A percentile compares a stretch with the other conserved stretches of the same genome.
These are phyloP conservation scores for Mycosphaerelloides madeirae DNA, from an alignment of 2,329 filamentous ascomycete genomes.

Conservation along the genomic window DNA sequence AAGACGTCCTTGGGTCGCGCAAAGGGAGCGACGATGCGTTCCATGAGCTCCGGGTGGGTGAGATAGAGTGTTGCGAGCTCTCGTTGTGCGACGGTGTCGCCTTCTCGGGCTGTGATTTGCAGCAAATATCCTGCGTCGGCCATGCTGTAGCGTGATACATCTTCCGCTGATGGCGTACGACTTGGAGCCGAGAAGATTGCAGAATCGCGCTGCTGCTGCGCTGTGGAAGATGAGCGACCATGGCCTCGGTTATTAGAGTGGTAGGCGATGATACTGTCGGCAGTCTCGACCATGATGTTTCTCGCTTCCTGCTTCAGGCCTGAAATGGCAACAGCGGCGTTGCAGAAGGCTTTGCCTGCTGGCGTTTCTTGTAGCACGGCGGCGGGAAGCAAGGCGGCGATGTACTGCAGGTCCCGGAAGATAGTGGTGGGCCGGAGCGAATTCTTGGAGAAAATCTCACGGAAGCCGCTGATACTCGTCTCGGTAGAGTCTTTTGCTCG, in stretches of 20 bases:
- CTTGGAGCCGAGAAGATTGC: slow-evolving; percentile 28
- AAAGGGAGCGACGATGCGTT: slow-evolving; percentile 74
- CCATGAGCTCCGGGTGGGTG: slow-evolving; percentile 79
- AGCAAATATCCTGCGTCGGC: slow-evolving; percentile 83
- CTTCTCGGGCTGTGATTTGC: slow-evolving; percentile 90
- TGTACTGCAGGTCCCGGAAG: slow-evolving; percentile 50
- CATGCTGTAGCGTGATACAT: slow-evolving; percentile 62
- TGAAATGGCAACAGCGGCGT: slow-evolving; percentile 82
- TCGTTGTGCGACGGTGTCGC: slow-evolving; percentile 79
- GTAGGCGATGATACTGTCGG: slow-evolving; percentile 63
- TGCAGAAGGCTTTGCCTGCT: slow-evolving; percentile 76
- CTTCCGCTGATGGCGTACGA: slow-evolving; percentile 21
- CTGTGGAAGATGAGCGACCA: slow-evolving; percentile 29
- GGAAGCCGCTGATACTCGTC: slow-evolving; percentile 23
- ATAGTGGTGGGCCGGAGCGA: slow-evolving; percentile 44
- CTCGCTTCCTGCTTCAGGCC: slow-evolving; percentile 83
- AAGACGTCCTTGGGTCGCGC: slow-evolving; percentile 84
- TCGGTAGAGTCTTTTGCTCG: slow-evolving; percentile 6
- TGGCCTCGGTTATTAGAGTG: slow-evolving; percentile 59
- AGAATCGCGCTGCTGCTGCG: slow-evolving; percentile 31
- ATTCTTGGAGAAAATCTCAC: slow-evolving; percentile 40
- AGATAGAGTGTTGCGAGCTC: slow-evolving; percentile 92
- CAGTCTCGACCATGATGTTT: slow-evolving; percentile 73
- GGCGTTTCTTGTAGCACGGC: slow-evolving; percentile 52
- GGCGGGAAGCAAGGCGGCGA: slow-evolving; percentile 57